Evolutionary conservation across 2,329 filamentous ascomycete species (phyloP), one percentile per base, ranked within the genome.

Genomic region (Penicillium occitanis): DNA sequence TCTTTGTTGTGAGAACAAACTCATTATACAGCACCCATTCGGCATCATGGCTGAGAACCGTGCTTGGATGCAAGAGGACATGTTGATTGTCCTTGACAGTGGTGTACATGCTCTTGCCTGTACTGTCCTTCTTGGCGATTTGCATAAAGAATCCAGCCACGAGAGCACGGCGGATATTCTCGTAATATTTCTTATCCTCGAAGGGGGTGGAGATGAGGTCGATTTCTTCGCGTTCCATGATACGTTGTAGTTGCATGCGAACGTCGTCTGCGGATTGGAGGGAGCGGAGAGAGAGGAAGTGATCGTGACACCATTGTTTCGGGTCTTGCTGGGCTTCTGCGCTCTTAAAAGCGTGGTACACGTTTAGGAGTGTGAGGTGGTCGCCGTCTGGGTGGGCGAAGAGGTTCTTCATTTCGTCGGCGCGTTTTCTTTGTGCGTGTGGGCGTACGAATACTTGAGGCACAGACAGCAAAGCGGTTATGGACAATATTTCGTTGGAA

Each of bases 91-190:
- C 96, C 83, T 98, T 99, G 77, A 99, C 90, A 1, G 95, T 99
- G 69, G 90, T 88, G 81, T 99, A 99, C 50, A 91, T 87, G 68
- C 71, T 80, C 84, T 98, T 98, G 75, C 91, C 91, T 35, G 87
- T 89, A 61, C 87, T 88, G 75, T 98, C 93, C 76, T 91, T 92
- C 88, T 96, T 97, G 67, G 95, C 96, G 25, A 98, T 92, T 78
- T 99, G 95, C 95, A 99, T 99, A 85, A 99, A 99, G 85, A 99
- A 99, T 40, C 96, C 95, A 0, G 93, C 87, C 13, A 97, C 90
- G 14, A 99, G 86, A 8, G 95, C 94, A 44, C 93, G 89, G 53
- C 94, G 91, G 73, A 99, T 99, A 78, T 99, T 99, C 77, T 88
- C 92, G 80, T 98, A 99, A 83, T 99, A 99, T 75, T 96, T 92